Evolutionary conservation across 1,139 yeast genomes (phyloP).

Genomic region (Pichia terricola): DNA sequence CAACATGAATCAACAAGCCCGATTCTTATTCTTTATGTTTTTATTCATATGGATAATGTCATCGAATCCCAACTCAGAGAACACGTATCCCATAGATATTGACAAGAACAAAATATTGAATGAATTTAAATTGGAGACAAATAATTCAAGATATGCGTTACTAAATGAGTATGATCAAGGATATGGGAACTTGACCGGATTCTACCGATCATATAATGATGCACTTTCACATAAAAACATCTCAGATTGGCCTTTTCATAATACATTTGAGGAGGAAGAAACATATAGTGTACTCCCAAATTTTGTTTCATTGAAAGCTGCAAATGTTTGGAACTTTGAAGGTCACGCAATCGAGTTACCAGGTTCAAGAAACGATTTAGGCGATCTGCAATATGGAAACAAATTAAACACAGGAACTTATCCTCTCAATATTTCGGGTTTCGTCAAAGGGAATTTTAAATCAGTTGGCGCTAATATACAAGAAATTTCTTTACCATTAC

Average conservation of each 20-base stretch:
- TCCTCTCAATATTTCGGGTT: conserved; percentile 44
- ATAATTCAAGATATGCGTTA: conserved; percentile 27
- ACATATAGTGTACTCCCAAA: conserved; percentile 54
- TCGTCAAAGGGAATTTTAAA: conserved; percentile 31
- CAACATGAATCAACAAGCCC: conserved; percentile 9
- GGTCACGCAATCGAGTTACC: conserved; percentile 11
- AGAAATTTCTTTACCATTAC: conserved; percentile 31
- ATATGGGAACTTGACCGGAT: conserved; percentile 69
- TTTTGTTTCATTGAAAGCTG: conserved; percentile 38
- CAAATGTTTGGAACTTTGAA: conserved; percentile 40
- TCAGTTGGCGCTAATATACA: background rate
- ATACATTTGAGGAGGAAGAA: conserved; percentile 45
- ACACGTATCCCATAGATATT: conserved; percentile 24
- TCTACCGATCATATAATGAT: conserved; percentile 53
- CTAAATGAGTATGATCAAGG: conserved; percentile 39
- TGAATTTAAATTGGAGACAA: conserved; percentile 27
- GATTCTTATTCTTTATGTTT: conserved; percentile 24
- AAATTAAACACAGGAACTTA: conserved; percentile 26
- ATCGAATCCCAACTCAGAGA: conserved; percentile 28
- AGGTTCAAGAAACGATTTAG: conserved; percentile 2
- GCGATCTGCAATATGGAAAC: conserved; percentile 2
- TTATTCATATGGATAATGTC: conserved; percentile 28
- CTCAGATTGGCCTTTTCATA: conserved; percentile 51
- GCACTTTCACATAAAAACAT: conserved; percentile 32
- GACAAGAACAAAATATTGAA: conserved; percentile 20